A percentile compares a stretch with the other conserved stretches of the same genome.
Conservation (phyloP, 148 eudicot species). For the Persicaria maculosa region DNA sequence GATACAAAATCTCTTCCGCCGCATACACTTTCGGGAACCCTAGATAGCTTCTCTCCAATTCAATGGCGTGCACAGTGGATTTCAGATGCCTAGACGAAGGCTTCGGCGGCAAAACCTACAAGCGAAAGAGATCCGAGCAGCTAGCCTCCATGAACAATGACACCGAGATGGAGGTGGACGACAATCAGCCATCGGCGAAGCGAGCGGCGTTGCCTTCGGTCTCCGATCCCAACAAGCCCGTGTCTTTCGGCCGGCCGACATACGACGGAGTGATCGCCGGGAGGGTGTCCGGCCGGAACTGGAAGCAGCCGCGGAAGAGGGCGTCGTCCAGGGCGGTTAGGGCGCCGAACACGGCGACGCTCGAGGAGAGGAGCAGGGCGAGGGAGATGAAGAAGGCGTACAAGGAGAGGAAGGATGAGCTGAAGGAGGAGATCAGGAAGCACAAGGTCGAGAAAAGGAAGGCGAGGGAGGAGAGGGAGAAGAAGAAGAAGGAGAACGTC, state of each 20-base stretch:
- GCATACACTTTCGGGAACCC: background rate
- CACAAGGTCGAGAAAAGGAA: constrained; percentile 60
- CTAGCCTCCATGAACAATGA: constrained; percentile 18
- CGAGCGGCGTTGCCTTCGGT: constrained; percentile 51
- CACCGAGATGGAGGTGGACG: constrained; percentile 27
- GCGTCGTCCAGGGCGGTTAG: constrained; percentile 57
- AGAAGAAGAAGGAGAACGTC: constrained; percentile 61
- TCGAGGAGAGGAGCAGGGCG: constrained; percentile 41
- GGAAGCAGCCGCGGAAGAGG: constrained; percentile 69
- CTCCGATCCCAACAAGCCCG: constrained; percentile 55
- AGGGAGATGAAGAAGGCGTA: constrained; percentile 78
- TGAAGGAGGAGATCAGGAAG: constrained; percentile 57
- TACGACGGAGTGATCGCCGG: constrained; percentile 95
- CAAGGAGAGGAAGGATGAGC: constrained; percentile 57
- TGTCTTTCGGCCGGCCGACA: constrained; percentile 49
- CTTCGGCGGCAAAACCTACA: constrained; percentile 86
- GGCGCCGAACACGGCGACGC: constrained; percentile 25
- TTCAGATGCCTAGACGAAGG: constrained; percentile 82
- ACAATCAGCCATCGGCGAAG: constrained; percentile 36
- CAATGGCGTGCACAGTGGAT: constrained; percentile 87
- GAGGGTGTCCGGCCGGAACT: constrained; percentile 67
- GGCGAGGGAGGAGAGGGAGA: constrained; percentile 55
- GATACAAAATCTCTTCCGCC: background rate
- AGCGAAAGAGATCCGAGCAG: constrained; percentile 65
- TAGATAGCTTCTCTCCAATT: background rate